Evolutionary conservation across 805 yeast genomes (phyloP).

Genomic region (Candida peoriensis): DNA sequence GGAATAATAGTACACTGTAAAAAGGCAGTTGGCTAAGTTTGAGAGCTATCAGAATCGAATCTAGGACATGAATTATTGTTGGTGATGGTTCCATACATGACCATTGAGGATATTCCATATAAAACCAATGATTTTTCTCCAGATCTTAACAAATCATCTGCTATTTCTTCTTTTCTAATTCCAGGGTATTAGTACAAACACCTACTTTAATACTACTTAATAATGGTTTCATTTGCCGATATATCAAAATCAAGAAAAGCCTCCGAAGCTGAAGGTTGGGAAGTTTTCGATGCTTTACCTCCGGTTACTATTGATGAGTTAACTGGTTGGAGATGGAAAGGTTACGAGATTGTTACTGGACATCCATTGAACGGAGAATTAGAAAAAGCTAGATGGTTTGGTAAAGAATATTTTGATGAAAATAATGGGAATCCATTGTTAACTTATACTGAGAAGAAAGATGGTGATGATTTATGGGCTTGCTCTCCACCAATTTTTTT

Average conservation of each 20-base stretch:
- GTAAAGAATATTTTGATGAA: slow-evolving; percentile 1
- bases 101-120: no score
- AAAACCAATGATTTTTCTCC: no score
- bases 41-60: no score
- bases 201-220: no score
- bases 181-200: no score
- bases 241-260: slow-evolving; percentile 1
- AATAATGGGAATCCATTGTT: slow-evolving; percentile 1
- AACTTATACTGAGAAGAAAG: background rate
- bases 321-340: slow-evolving; percentile 3
- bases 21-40: no score
- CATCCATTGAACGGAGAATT: slow-evolving; percentile 2
- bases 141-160: no score
- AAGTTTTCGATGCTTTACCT: background rate
- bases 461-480: slow-evolving; percentile 2
- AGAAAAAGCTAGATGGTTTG: background rate
- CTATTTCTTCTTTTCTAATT: no score
- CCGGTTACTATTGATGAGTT: background rate
- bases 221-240: slow-evolving; percentile 2
- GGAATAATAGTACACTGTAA: no score
- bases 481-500: slow-evolving; percentile 1
- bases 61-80: no score
- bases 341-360: background rate
- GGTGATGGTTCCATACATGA: no score
- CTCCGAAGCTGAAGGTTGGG: background rate